A percentile compares a stretch with the other conserved stretches of the same genome.
These are phyloP conservation scores for Anthoceros angustus DNA, from an alignment of 225 moss, liverwort and hornwort genomes.

Conservation along the genomic window DNA sequence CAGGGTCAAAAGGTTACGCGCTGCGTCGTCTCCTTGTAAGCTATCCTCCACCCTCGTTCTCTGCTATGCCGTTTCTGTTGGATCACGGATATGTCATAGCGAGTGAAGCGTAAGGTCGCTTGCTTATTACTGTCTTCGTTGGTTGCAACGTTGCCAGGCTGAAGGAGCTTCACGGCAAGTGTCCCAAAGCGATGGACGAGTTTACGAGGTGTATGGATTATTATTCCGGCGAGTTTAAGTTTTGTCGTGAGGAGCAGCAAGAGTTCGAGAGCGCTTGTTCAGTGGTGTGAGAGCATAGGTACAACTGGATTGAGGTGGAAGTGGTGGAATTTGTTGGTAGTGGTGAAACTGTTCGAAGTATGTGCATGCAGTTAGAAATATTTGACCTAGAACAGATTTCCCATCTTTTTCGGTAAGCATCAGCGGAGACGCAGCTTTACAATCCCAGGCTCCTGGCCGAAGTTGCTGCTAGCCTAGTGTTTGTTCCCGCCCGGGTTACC, in stretches of 20 bases:
- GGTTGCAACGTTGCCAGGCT: slow-evolving; percentile 32
- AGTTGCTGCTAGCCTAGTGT: not conserved
- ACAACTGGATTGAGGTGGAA: not conserved
- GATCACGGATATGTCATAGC: not conserved
- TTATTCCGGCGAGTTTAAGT: slow-evolving; percentile 77
- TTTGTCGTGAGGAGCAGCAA: slow-evolving; percentile 83
- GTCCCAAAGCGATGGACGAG: slow-evolving; percentile 90
- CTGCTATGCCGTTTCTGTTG: not conserved
- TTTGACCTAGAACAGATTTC: too few relatives aligned
- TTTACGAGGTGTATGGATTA: slow-evolving; percentile 98
- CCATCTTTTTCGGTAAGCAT: too few relatives aligned
- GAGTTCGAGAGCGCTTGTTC: slow-evolving; percentile 85
- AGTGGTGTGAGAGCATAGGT: not conserved
- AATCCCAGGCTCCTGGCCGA: not conserved
- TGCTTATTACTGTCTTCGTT: not conserved
- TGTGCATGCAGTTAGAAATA: too few relatives aligned
- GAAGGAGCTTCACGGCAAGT: slow-evolving; percentile 74
- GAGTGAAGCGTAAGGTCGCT: not conserved
- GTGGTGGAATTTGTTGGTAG: too few relatives aligned
- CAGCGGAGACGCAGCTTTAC: too few relatives aligned
- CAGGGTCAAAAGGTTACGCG: slow-evolving; percentile 80
- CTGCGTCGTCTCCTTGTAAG: slow-evolving; percentile 85
- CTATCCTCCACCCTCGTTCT: not conserved
- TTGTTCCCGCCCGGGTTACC: not conserved
- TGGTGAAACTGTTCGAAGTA: too few relatives aligned